A percentile compares a stretch with the other conserved stretches of the same genome.
Conservation (phyloP, 331 rosid species). For the Acacia pycnantha region DNA sequence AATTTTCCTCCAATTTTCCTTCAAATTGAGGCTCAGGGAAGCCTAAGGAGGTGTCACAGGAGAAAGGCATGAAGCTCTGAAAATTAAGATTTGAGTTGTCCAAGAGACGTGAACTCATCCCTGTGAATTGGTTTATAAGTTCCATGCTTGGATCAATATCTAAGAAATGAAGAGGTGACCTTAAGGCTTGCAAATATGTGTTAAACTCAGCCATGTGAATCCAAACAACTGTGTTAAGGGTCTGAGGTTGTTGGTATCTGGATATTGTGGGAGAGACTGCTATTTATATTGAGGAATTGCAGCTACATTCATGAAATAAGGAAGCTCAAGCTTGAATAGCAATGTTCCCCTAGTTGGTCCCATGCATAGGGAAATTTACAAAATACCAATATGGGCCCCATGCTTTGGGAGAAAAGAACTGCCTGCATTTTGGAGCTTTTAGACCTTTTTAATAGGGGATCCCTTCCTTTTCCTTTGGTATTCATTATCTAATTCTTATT, state of each 20-base stretch:
- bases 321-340: conserved; percentile 39
- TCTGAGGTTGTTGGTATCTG: conserved; percentile 30
- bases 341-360: conserved; percentile 45
- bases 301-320: conserved; percentile 28
- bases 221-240: conserved; percentile 16
- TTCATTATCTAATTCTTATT: conserved; percentile 1
- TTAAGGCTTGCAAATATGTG: conserved; percentile 46
- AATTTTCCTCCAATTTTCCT: conserved; percentile 35
- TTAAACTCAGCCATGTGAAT: conserved; percentile 66
- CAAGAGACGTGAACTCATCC: conserved; percentile 29
- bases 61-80: conserved; percentile 49
- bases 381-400: conserved; percentile 34
- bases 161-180: conserved; percentile 49
- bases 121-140: conserved; percentile 34
- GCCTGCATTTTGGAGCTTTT: conserved; percentile 20
- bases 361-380: conserved; percentile 36
- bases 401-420: conserved; percentile 24
- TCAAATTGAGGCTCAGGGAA: conserved; percentile 44
- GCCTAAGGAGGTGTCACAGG: conserved; percentile 37
- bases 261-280: conserved; percentile 35
- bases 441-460: neutral
- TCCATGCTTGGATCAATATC: conserved; percentile 53
- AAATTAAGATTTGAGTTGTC: conserved; percentile 44
- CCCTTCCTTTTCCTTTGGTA: conserved; percentile 12
- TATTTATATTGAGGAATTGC: conserved; percentile 53